Evolutionary conservation across 2,329 filamentous ascomycete species (phyloP).

Genomic region (Fusarium phyllophilum): DNA sequence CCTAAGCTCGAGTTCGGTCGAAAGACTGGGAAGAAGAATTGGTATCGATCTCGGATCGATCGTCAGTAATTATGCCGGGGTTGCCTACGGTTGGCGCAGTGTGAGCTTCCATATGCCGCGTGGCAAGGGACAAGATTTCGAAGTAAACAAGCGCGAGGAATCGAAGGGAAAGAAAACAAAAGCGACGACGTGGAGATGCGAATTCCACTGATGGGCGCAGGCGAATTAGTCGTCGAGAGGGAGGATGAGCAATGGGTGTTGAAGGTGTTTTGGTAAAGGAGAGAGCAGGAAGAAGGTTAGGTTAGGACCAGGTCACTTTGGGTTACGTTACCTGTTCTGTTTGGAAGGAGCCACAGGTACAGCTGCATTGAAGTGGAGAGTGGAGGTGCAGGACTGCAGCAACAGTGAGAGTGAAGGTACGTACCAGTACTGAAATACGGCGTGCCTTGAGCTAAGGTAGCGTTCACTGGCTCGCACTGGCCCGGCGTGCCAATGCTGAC

Average conservation of each 20-base stretch:
- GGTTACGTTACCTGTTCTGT: conserved; percentile 51
- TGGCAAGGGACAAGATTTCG: conserved; percentile 39
- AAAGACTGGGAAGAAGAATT: conserved; percentile 16
- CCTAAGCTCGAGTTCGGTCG: conserved; percentile 36
- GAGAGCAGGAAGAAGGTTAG: conserved; percentile 29
- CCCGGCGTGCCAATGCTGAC: conserved; percentile 13
- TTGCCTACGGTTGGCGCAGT: conserved; percentile 40
- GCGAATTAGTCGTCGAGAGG: conserved; percentile 39
- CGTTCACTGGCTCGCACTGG: conserved; percentile 3
- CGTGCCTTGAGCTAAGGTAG: conserved; percentile 18
- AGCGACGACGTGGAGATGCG: conserved; percentile 32
- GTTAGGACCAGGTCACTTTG: conserved; percentile 39
- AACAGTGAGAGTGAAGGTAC: conserved; percentile 21
- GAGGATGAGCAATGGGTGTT: conserved; percentile 33
- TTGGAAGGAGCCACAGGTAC: conserved; percentile 33
- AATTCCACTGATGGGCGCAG: conserved; percentile 43
- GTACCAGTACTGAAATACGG: conserved; percentile 2
- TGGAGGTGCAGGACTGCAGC: conserved; percentile 15
- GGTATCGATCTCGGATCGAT: conserved; percentile 42
- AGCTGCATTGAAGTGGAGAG: conserved; percentile 5
- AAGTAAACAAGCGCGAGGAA: conserved; percentile 34
- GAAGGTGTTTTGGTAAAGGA: conserved; percentile 43
- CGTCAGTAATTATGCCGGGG: conserved; percentile 37
- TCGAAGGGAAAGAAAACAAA: conserved; percentile 27
- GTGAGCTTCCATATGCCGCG: conserved; percentile 54